Evolutionary conservation across 768 basidiomycete species (phyloP).

Genomic region (Auriscalpium microsporum): DNA sequence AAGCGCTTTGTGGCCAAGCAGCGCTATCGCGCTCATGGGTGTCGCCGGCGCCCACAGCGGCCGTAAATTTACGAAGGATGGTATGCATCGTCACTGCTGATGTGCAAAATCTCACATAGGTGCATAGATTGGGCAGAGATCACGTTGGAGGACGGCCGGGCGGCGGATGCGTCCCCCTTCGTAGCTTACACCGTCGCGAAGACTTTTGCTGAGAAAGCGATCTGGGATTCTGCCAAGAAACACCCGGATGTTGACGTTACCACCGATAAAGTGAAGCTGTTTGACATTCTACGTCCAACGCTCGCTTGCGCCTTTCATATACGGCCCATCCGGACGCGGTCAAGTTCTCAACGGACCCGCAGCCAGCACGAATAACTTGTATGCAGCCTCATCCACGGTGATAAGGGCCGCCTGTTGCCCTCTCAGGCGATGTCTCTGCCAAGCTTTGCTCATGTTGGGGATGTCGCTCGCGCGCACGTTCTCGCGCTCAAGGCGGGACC

Average conservation of each 20-base stretch:
- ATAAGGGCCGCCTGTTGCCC: slow-evolving; percentile 9
- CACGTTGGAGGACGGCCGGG: slow-evolving; percentile 23
- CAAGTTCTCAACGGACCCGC: slow-evolving; percentile 11
- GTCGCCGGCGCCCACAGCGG: not conserved
- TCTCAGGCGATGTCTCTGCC: slow-evolving; percentile 16
- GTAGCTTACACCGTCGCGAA: slow-evolving; percentile 32
- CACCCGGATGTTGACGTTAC: slow-evolving; percentile 21
- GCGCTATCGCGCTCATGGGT: not conserved
- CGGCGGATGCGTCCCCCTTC: slow-evolving; percentile 20
- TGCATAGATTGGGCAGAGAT: slow-evolving; percentile 21
- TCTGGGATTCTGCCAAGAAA: slow-evolving; percentile 18
- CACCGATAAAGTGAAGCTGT: slow-evolving; percentile 11
- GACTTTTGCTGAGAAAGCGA: slow-evolving; percentile 21
- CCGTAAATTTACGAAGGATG: not conserved
- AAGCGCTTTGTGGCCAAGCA: slow-evolving; percentile 6
- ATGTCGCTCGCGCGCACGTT: slow-evolving; percentile 26
- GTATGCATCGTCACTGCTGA: not conserved
- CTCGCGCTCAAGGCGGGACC: slow-evolving; percentile 15
- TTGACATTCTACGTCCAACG: not conserved
- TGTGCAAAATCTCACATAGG: not conserved
- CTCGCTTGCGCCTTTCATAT: slow-evolving; percentile 23
- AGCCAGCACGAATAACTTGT: slow-evolving; percentile 19
- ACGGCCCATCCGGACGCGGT: slow-evolving; percentile 18
- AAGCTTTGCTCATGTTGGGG: slow-evolving; percentile 21
- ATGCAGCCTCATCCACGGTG: slow-evolving; percentile 18